Evolutionary conservation across 1,284 basidiomycete species (phyloP).

Genomic region (Cryptococcus sp.): DNA sequence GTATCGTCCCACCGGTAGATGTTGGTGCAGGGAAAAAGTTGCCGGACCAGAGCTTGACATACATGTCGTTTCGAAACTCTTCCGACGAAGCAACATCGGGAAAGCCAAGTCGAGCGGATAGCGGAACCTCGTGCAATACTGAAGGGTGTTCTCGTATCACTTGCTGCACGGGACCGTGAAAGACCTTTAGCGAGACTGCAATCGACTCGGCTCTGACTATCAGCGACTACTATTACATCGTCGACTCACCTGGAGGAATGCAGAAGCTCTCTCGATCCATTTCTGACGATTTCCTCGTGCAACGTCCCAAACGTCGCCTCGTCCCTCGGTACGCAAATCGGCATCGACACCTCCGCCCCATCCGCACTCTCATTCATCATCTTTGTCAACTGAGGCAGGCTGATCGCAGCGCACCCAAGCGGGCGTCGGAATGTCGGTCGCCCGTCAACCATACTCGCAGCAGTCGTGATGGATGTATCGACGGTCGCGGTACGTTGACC

Average conservation of each 20-base stretch:
- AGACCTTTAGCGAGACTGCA: conserved; percentile 82
- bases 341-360: conserved; percentile 74
- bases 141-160: conserved; percentile 81
- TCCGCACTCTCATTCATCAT: conserved; percentile 50
- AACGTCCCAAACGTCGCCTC: conserved; percentile 86
- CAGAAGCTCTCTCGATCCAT: conserved; percentile 72
- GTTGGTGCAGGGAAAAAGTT: conserved; percentile 61
- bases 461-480: conserved; percentile 19
- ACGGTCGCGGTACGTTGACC: conserved; percentile 26
- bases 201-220: conserved; percentile 67
- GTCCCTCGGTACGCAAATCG: conserved; percentile 76
- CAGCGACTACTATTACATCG: not conserved
- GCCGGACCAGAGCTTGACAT: conserved; percentile 88
- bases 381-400: conserved; percentile 69
- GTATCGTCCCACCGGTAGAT: conserved; percentile 37
- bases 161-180: conserved; percentile 70
- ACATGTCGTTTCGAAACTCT: conserved; percentile 86
- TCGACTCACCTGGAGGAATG: conserved; percentile 66
- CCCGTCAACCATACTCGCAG: conserved; percentile 13
- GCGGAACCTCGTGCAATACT: conserved; percentile 72
- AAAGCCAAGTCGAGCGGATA: conserved; percentile 86
- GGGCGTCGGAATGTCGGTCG: conserved; percentile 64
- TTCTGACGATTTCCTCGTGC: conserved; percentile 88
- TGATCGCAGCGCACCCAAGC: conserved; percentile 88
- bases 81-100: conserved; percentile 94